Evolutionary conservation across 2,329 filamentous ascomycete species (phyloP), one percentile per base, ranked within the genome.

Genomic region (Aspergillus unguis): DNA sequence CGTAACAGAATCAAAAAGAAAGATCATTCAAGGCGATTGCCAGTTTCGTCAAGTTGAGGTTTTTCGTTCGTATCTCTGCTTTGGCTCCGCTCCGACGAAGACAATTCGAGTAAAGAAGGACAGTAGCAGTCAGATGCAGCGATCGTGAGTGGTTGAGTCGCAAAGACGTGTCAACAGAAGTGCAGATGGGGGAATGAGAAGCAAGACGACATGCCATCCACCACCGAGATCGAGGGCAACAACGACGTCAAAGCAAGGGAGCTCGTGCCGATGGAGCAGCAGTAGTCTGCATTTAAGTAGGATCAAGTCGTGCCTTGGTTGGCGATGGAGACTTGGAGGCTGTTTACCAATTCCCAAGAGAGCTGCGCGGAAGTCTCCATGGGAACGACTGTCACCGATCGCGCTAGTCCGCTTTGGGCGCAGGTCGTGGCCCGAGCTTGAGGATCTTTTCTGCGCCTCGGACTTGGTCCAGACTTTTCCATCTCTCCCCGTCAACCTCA

Each of bases 341-440:
- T 31, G 43, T 25, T 17, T 17, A 17, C 17, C 17, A 17, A 17
- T 17, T 17, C 17, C 17, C 17, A 17, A 17, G 17, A 17, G 17
- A 17, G 17, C 17, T 17, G 17, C 17, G 46, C 66, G 67, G 67
- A 55, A 67, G 67, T 70, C 55, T 58, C 65, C 64, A 65, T 62
- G 54, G 66, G 64, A 70, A 70, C 66, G 50, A 51, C 32, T 28
- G 23, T 35, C 36, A 17, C 40, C 54, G 54, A 61, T 62, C 55
- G 33, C 37, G 3, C 52, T 62, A 62, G 47, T 23, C 60, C 43
- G 35, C 36, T 10, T n/a, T 10, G 5, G 11, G 33, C 17, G 11
- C 33, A 36, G 33, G 33, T 36, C 33, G 27, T 52, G 56, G 43
- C 33, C 56, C 52, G 42, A 53, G 56, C 56, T 53, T 42, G 36